Base-by-base conservation (phyloP, 179 eudicot genomes). In the Silene noctiflora region DNA sequence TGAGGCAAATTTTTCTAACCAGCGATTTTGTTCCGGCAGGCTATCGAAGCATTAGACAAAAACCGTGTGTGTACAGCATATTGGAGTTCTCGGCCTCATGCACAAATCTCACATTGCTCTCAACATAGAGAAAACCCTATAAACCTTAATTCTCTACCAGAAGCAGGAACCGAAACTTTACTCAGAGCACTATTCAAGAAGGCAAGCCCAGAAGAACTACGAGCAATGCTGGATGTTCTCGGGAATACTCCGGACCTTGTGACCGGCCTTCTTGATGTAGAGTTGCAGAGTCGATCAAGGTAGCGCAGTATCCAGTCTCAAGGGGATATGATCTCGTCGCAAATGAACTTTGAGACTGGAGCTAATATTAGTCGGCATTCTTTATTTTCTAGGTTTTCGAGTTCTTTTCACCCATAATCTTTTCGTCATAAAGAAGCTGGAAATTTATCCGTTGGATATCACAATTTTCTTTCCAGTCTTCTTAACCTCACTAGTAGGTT, bases 191-290 rank as follows among this genome's bases (percentile, higher is more conserved):
- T 96, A 24, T 86, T 96, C 21, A 84, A 86, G 85, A 93, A 93
- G 85, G 98, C 99, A 72, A 84, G 80, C 77, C 82, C 87, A 0
- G 89, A 86, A 79, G 98, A 96, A 83, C 81, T 96, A 51, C 84
- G 85, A 31, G 83, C 88, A 53, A 61, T 96, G 67, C 20, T 77
- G 77, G 80, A 77, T 75, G 67, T 84, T 75, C 72, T 91, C 58
- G 68, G 78, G 48, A 82, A 67, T 51, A 70, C 76, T 75, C 77
- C 73, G 9, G 68, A 61, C 25, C 73, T 73, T 25, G 73, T 86
- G 60, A 64, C 67, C 62, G 73, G 75, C 9, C 86, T 96, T 81
- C 87, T 95, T 61, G 75, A 84, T 12, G 87, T 85, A 60, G 94
- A 91, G 86, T 79, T 95, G 65, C 78, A 84, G 24, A 83, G 76